Evolutionary conservation across 2,329 filamentous ascomycete genomes (phyloP).

Genomic region (Helotiales sp.): DNA sequence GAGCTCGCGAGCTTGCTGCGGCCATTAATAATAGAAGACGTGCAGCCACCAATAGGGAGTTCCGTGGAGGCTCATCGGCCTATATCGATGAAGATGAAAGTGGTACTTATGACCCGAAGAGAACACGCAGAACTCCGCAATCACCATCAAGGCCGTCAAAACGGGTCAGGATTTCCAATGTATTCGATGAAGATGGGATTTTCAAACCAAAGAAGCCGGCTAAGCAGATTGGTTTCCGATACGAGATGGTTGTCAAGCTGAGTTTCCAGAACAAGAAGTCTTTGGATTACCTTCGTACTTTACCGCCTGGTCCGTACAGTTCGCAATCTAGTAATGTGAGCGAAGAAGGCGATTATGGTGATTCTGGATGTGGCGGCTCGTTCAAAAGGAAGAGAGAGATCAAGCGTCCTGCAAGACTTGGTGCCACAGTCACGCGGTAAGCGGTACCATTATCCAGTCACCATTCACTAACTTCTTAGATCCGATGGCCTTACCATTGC

Average conservation of each 20-base stretch:
- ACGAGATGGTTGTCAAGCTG: constrained; percentile 28
- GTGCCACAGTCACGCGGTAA: neutral
- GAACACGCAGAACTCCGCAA: neutral
- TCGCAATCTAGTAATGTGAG: neutral
- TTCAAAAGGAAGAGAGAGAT: constrained; percentile 12
- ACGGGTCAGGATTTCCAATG: constrained; percentile 10
- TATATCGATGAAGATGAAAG: constrained; percentile 39
- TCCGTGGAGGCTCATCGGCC: constrained; percentile 24
- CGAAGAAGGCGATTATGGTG: constrained; percentile 4
- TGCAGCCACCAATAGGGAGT: constrained; percentile 22
- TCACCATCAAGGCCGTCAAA: neutral
- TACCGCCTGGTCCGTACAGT: constrained; percentile 12
- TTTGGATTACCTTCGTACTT: constrained; percentile 28
- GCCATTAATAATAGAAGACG: constrained; percentile 24
- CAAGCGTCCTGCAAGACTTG: constrained; percentile 8
- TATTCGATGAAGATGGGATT: constrained; percentile 6
- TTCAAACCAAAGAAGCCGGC: constrained; percentile 7
- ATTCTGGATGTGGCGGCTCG: constrained; percentile 1
- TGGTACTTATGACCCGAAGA: constrained; percentile 38
- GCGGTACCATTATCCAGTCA: neutral
- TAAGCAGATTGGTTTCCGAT: constrained; percentile 18
- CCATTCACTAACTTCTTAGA: constrained; percentile 24
- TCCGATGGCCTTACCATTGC: constrained; percentile 33
- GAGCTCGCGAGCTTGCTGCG: constrained; percentile 22
- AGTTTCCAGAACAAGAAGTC: constrained; percentile 17